Base-by-base conservation (phyloP, 495 filamentous ascomycete genomes). In the Letharia columbiana region DNA sequence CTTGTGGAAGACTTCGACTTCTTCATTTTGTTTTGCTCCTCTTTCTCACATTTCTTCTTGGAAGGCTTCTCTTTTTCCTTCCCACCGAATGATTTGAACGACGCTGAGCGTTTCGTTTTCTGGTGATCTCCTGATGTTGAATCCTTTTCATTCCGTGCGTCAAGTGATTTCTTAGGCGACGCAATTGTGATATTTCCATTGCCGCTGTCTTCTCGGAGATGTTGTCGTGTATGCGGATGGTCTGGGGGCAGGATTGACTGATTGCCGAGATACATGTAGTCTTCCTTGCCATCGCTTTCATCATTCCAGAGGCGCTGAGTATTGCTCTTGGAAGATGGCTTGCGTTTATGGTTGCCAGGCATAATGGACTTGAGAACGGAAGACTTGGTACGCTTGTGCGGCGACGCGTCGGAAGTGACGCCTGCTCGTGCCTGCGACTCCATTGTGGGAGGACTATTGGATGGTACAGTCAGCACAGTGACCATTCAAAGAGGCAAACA, bases 1-100 rank as follows among this genome's bases (percentile, higher is more conserved):
- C 89, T 92, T 58, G 89, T 91, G 7, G 89, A 81, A 0, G 91
- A 95, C 71, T 95, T 96, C 23, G 85, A 83, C 80, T 93, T 95
- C 75, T 92, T 92, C 10, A 88, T 88, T 49, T 74, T 75, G 4
- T 77, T 73, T 6, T 70, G 68, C 33, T 69, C 65, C 20, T 74
- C 70, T n/a, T 74, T 74, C 31, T 73, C 70, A 20, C 56, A 31
- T 10, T 66, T 70, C 52, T 83, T 78, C 72, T 70, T 83, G 77
- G 69, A 73, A 76, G 73, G 83, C 72, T 85, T 82, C 65, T 83
- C 76, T 75, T 79, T 80, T 58, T 88, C 85, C 68, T 76, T 83
- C 10, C 75, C 78, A 52, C 78, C 77, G 17, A 86, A 71, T 0
- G 86, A 81, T 68, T 84, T 89, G 54, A 91, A 74, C 18, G 88